Evolutionary conservation across 2,329 filamentous ascomycete species (phyloP), one percentile per base, ranked within the genome.

Genomic region (Juglanconis juglandina): DNA sequence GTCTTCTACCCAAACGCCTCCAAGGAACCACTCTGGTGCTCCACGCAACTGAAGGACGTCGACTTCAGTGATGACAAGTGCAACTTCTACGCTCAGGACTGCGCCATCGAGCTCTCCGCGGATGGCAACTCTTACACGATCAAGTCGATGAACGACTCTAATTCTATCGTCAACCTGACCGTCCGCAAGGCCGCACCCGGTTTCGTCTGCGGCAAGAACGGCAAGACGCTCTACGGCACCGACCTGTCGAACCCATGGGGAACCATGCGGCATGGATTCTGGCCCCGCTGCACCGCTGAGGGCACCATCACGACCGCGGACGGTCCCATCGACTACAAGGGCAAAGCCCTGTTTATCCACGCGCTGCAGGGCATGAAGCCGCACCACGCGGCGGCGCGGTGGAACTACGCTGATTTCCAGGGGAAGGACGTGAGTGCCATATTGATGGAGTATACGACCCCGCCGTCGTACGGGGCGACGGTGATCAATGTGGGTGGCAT

Each of bases 341-440:
- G 94, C 60, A 85, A 81, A 64, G 92, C 87, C 37, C 79, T 96
- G 69, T 94, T 92, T 76, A 82, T 89, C 66, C 89, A 95, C 74
- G 93, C 92, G 46, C 79, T 98, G 54, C 95, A 98, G 78, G 95
- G 93, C 73, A 98, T 98, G 94, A 99, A 99, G 83, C 95, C 95
- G 46, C 95, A 99, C 75, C 96, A 99, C 73, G 90, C 92, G 62
- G 93, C 94, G 63, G 87, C 90, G 35, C 87, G 85, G 65, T 99
- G 95, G 95, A 96, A 95, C 77, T 99, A 97, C 79, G 82, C 86
- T 75, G 86, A 93, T 77, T 96, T 96, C 79, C 93, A 98, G 73
- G 88, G 91, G 13, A 89, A 92, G 30, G 91, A 81, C 24, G 90
- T 92, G 78, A 95, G 93, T 34, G 94, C 93, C 34, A 78, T 96